These are phyloP conservation scores for Arthrinium phaeospermum DNA, from an alignment of 2,329 filamentous ascomycete species.

Conservation along the genomic window DNA sequence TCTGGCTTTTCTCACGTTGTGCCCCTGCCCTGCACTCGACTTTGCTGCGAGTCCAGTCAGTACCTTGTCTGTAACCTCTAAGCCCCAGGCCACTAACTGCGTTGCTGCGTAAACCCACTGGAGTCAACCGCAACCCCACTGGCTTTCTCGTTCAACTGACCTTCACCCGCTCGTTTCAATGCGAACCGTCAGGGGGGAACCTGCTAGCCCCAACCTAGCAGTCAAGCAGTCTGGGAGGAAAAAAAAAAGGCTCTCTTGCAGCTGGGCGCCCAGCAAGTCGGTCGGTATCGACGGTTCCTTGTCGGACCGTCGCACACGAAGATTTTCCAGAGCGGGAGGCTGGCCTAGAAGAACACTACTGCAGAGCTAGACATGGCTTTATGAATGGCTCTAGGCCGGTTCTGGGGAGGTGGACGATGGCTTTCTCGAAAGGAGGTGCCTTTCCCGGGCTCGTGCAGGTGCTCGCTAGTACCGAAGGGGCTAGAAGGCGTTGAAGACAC, in stretches of 20 bases:
- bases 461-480: neutral
- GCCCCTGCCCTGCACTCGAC: neutral
- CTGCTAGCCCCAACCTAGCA: neutral
- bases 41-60: neutral
- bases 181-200: neutral
- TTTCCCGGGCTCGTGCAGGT: neutral
- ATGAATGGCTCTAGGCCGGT: neutral
- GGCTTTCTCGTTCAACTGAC: neutral
- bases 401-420: neutral
- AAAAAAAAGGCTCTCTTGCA: neutral
- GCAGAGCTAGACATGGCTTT: neutral
- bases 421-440: neutral
- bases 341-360: neutral
- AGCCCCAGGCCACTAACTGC: neutral
- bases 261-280: neutral
- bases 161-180: neutral
- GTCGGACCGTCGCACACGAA: slow-evolving; percentile 3
- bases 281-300: neutral
- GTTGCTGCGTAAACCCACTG: neutral
- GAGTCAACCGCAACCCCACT: neutral
- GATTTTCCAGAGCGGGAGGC: neutral
- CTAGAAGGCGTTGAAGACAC: neutral
- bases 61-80: slow-evolving; percentile 5
- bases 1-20: slow-evolving; percentile 12
- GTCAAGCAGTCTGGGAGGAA: neutral